A percentile compares a stretch with the other conserved stretches of the same genome.
phyloP scores from a whole-genome alignment of 345 rosid species.

The Brassica napus region Da-Ae NC_063448.1:43429001-43429500 shows the following conservation, averaged over 20 bases:
- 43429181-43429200: conserved; percentile 49
- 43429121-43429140: conserved; percentile 31
- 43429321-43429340: conserved; percentile 56
- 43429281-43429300: conserved; percentile 69
- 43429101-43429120: conserved; percentile 37
- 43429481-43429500: conserved; percentile 48
- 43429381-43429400: conserved; percentile 68
- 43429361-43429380: conserved; percentile 57
- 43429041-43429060: conserved; percentile 24
- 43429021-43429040: background rate
- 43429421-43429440: conserved; percentile 58
- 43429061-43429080: conserved; percentile 48
- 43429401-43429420: conserved; percentile 36
- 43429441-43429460: conserved; percentile 72
- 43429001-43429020: background rate
- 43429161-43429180: conserved; percentile 74
- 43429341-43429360: conserved; percentile 75
- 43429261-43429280: conserved; percentile 76
- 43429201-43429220: conserved; percentile 66
- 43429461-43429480: conserved; percentile 48
- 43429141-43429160: conserved; percentile 44
- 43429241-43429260: conserved; percentile 56
- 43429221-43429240: conserved; percentile 68
- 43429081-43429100: conserved; percentile 45
- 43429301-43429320: conserved; percentile 48